These are phyloP conservation scores for Coemansia sp. DNA, from an alignment of 192 early-diverging fungal genomes.

Conservation along the genomic window DNA sequence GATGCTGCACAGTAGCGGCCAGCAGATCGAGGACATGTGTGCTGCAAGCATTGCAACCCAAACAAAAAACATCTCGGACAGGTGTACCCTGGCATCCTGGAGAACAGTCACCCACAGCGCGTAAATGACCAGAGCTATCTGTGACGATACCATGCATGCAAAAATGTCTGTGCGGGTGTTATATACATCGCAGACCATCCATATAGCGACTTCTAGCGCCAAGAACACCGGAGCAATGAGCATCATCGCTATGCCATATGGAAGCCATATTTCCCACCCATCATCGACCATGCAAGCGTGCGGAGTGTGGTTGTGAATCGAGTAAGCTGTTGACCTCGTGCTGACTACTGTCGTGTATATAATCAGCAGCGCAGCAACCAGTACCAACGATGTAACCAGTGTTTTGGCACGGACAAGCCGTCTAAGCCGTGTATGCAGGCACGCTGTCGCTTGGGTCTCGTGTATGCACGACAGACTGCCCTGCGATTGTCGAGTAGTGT, in stretches of 20 bases:
- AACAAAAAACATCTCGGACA: slow-evolving; percentile 29
- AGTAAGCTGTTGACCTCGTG: neutral
- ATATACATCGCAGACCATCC: slow-evolving; percentile 20
- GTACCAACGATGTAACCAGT: slow-evolving; percentile 7
- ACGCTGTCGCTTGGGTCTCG: neutral
- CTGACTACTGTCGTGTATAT: slow-evolving; percentile 12
- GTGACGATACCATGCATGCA: slow-evolving; percentile 19
- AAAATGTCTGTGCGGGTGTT: slow-evolving; percentile 16
- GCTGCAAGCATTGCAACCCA: slow-evolving; percentile 21
- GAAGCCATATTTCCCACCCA: slow-evolving; percentile 39
- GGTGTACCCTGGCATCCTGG: slow-evolving; percentile 2
- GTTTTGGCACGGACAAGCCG: slow-evolving; percentile 1
- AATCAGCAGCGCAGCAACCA: slow-evolving; percentile 6
- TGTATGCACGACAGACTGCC: neutral
- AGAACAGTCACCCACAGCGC: slow-evolving; percentile 28
- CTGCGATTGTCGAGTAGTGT: neutral
- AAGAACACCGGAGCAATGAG: slow-evolving; percentile 18
- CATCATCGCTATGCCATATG: slow-evolving; percentile 21
- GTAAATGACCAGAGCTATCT: slow-evolving; percentile 24
- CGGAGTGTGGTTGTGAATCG: neutral
- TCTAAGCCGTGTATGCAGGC: neutral
- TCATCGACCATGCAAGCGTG: slow-evolving; percentile 13
- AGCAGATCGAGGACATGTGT: slow-evolving; percentile 26
- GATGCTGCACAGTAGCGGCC: slow-evolving; percentile 20
- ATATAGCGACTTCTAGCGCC: slow-evolving; percentile 18